Percentiles rank a stretch among this genome's conserved stretches.
Evolutionary conservation across 306 rosid species (phyloP).

Genomic region (Pyrus pyrifolia): DNA sequence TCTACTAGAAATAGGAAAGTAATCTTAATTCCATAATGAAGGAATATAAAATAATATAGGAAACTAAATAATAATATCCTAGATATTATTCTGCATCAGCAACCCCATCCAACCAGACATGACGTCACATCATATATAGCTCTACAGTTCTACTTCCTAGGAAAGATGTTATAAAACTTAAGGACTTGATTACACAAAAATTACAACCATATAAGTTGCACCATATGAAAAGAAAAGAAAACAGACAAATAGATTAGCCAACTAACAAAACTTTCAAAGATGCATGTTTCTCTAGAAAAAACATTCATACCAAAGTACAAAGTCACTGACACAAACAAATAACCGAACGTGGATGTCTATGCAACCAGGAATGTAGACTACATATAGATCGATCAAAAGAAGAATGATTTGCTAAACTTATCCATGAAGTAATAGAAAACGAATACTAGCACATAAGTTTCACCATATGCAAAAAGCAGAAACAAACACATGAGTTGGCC

Average conservation of each 20-base stretch:
- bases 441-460: not conserved
- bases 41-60: no score
- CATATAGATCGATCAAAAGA: not conserved
- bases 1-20: no score
- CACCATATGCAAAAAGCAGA: constrained; percentile 7
- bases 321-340: not conserved
- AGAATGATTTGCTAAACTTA: not conserved
- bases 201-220: not conserved
- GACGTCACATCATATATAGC: no score
- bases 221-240: not conserved
- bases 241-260: not conserved
- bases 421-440: not conserved
- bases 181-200: no score
- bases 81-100: no score
- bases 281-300: not conserved
- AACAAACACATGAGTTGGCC: not conserved
- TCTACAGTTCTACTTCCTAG: no score
- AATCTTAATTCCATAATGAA: no score
- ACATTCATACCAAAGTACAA: not conserved
- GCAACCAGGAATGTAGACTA: not conserved
- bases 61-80: no score
- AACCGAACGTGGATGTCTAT: not conserved
- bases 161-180: no score
- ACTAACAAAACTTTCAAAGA: not conserved
- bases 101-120: no score